Base-by-base conservation (phyloP, 2,329 filamentous ascomycete species). In the Diaporthe eres region DNA sequence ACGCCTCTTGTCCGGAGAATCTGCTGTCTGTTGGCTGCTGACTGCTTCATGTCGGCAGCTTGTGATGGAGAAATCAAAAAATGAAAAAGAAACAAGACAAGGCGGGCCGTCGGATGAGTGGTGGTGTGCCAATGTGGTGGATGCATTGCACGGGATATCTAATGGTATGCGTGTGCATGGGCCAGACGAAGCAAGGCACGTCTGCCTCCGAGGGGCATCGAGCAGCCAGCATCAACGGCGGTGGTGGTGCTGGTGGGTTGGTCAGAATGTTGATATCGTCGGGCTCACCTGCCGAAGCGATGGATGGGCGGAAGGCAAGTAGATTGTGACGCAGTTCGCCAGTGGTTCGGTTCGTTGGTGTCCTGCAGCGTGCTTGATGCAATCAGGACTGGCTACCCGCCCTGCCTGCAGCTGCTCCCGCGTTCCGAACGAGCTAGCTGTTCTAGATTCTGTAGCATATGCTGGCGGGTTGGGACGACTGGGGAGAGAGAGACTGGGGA, bases 221-320 rank as follows among this genome's bases (percentile, higher is more conserved):
- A 49, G 39, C 60, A 47, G 9, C 60, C 60, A 25, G n/a, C 37
- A 19, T 42, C 37, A 9, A 44, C 37, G 58, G 55, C 53, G 15
- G 28, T 7, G 55, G 60, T 63, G 34, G 12, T 63, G 37, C 22
- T 65, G 44, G 9, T 39, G 65, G 65, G 31, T 70, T 70, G 65
- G 65, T 55, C 47, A 70, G 65, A 53, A 60, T 51, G 55, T 72
- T 58, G 34, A 61, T 58, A 37, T 39, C 47, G 44, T 72, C 60
- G 68, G 74, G 74, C 74, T 72, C 47, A 53, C 67, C 70, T 75
- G 74, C 74, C 71, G 74, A 65, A 75, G 74, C 74, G 74, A 73
- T 73, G 71, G 58, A 47, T 65, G 58, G 58, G 71, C 71, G 58
- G 71, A 47, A 73, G 39, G 34, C 19, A 12, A 49, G 19, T 22